Percentiles rank a stretch among this genome's conserved stretches.
phyloP scores from a whole-genome alignment of 257 asterid genomes.

The Penstemon eatonii region DNA sequence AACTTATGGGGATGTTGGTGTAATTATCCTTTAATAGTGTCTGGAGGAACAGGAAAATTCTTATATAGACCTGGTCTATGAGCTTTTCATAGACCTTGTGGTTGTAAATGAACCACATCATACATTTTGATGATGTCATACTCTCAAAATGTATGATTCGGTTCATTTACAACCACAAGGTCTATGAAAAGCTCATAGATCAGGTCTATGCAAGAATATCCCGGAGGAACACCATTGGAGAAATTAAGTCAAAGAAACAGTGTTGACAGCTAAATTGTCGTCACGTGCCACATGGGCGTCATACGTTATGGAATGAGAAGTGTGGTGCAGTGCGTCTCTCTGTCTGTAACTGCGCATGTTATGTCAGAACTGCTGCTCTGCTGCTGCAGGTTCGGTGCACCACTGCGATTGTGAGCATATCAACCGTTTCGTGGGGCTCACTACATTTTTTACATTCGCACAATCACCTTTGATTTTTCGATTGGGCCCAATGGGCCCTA shows the following conservation, averaged over 20 bases:
- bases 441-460: not conserved
- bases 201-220: too few relatives aligned
- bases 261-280: conserved; percentile 4
- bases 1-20: too few relatives aligned
- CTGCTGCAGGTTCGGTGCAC: conserved; percentile 32
- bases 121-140: too few relatives aligned
- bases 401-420: conserved; percentile 5
- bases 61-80: too few relatives aligned
- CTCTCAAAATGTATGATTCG: too few relatives aligned
- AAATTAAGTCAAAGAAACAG: not conserved
- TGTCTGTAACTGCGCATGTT: conserved; percentile 23
- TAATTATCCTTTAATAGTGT: not conserved
- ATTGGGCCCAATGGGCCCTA: not conserved
- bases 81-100: too few relatives aligned
- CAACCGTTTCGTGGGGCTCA: not conserved
- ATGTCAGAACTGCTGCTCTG: conserved; percentile 23
- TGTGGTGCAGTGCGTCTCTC: not conserved
- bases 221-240: not conserved
- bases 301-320: not conserved
- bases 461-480: not conserved
- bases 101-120: too few relatives aligned
- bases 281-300: conserved; percentile 19
- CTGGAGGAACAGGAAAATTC: not conserved
- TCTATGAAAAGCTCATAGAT: too few relatives aligned
- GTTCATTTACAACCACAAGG: too few relatives aligned